Evolutionary conservation across 1,284 basidiomycete genomes (phyloP).

Genomic region (Trametes polyzona): DNA sequence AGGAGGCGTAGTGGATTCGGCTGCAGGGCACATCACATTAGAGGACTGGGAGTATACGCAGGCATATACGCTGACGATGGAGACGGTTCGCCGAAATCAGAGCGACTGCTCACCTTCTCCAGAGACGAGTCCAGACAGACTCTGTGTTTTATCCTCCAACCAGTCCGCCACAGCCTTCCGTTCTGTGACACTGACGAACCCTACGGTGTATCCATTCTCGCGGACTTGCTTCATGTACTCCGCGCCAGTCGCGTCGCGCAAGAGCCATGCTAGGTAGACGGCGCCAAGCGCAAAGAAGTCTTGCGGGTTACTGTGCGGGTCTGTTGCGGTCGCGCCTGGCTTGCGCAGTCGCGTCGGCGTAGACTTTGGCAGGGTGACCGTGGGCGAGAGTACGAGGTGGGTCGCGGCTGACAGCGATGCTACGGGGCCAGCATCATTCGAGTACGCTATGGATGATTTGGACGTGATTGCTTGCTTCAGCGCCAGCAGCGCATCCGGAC

Average conservation of each 20-base stretch:
- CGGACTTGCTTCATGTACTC: constrained; percentile 89
- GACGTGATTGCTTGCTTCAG: constrained; percentile 63
- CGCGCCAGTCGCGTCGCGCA: constrained; percentile 71
- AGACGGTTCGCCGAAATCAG: background rate
- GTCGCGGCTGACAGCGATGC: constrained; percentile 50
- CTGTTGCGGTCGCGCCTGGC: constrained; percentile 46
- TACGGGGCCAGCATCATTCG: constrained; percentile 33
- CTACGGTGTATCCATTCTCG: constrained; percentile 69
- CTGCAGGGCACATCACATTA: constrained; percentile 12
- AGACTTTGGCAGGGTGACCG: constrained; percentile 65
- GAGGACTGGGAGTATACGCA: background rate
- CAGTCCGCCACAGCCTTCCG: constrained; percentile 84
- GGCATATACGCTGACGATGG: too few relatives aligned
- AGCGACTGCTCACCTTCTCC: constrained; percentile 50
- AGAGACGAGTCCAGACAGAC: constrained; percentile 61
- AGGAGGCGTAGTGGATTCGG: constrained; percentile 62
- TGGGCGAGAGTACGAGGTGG: constrained; percentile 63
- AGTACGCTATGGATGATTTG: constrained; percentile 51
- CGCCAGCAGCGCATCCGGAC: constrained; percentile 53
- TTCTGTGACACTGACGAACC: constrained; percentile 87
- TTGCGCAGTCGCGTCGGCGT: constrained; percentile 76
- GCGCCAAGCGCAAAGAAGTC: constrained; percentile 83
- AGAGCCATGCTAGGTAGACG: constrained; percentile 79
- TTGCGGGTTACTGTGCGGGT: constrained; percentile 45
- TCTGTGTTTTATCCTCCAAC: constrained; percentile 68